A percentile compares a stretch with the other conserved stretches of the same genome.
Evolutionary conservation across 2,329 filamentous ascomycete species (phyloP).

Genomic region (Colletotrichum plurivorum): DNA sequence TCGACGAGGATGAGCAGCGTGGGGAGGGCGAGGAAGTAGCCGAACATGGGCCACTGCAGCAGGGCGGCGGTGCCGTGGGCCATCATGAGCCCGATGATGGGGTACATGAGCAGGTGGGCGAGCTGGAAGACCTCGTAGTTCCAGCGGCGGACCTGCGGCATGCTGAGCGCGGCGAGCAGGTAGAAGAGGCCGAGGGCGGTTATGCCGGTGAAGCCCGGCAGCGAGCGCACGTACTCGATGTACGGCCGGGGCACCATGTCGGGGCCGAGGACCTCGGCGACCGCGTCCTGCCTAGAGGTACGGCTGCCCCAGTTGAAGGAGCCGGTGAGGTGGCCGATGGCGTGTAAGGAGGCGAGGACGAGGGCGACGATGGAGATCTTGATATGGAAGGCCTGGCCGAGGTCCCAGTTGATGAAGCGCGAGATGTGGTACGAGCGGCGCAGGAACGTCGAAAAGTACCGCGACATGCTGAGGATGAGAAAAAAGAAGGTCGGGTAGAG

Average conservation of each 20-base stretch:
- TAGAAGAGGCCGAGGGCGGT: conserved; percentile 65
- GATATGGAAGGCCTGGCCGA: conserved; percentile 69
- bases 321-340: conserved; percentile 67
- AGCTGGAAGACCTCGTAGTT: conserved; percentile 72
- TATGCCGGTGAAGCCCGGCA: conserved; percentile 67
- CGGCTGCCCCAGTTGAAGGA: conserved; percentile 66
- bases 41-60: conserved; percentile 69
- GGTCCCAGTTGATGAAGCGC: conserved; percentile 70
- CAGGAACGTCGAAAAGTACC: conserved; percentile 67
- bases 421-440: conserved; percentile 66
- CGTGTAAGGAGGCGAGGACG: conserved; percentile 65
- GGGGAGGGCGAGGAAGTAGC: conserved; percentile 69
- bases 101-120: conserved; percentile 70
- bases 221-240: conserved; percentile 58
- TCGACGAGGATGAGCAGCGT: conserved; percentile 66
- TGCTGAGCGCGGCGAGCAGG: conserved; percentile 61
- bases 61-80: conserved; percentile 67
- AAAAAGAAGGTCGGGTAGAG: conserved; percentile 72
- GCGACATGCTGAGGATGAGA: conserved; percentile 70
- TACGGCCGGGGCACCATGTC: conserved; percentile 61
- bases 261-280: conserved; percentile 60
- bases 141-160: conserved; percentile 64
- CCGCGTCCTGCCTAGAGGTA: conserved; percentile 57
- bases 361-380: conserved; percentile 66
- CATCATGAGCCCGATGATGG: conserved; percentile 68